Evolutionary conservation across 345 rosid genomes (phyloP).

Genomic region (Erodium maritimum): DNA sequence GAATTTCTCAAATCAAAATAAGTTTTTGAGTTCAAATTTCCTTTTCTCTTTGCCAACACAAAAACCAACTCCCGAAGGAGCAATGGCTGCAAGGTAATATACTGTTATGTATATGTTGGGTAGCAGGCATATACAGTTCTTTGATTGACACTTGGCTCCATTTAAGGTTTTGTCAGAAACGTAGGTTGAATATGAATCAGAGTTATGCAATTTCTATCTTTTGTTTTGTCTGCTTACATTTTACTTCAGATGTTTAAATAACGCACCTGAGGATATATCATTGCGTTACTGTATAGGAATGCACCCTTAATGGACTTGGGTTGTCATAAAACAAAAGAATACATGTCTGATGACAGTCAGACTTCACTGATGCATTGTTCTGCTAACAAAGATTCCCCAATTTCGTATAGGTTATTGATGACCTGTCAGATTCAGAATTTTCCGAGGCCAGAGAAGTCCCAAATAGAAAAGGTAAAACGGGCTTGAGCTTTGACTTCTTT

Average conservation of each 20-base stretch:
- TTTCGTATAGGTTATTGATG: constrained; percentile 29
- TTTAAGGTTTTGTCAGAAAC: neutral
- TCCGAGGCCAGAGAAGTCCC: constrained; percentile 32
- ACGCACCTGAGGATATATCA: neutral
- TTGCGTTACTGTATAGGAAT: constrained; percentile 5
- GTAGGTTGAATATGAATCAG: neutral
- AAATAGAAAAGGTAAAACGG: constrained; percentile 51
- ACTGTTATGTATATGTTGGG: neutral
- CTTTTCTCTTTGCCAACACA: constrained; percentile 58
- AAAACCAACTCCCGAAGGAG: constrained; percentile 34
- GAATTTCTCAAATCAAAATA: constrained; percentile 25
- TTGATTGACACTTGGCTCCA: neutral
- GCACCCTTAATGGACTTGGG: neutral
- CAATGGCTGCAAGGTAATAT: constrained; percentile 40
- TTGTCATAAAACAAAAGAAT: neutral
- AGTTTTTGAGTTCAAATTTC: constrained; percentile 47
- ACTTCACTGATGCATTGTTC: constrained; percentile 1
- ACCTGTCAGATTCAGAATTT: constrained; percentile 35
- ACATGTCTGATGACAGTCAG: neutral
- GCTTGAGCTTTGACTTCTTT: neutral
- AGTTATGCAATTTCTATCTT: neutral
- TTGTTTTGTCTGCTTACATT: neutral
- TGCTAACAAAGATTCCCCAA: constrained; percentile 9
- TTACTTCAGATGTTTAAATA: neutral
- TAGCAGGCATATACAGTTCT: neutral